phyloP scores from a whole-genome alignment of 441 rosid genomes.

The Croton laevigatus region DNA sequence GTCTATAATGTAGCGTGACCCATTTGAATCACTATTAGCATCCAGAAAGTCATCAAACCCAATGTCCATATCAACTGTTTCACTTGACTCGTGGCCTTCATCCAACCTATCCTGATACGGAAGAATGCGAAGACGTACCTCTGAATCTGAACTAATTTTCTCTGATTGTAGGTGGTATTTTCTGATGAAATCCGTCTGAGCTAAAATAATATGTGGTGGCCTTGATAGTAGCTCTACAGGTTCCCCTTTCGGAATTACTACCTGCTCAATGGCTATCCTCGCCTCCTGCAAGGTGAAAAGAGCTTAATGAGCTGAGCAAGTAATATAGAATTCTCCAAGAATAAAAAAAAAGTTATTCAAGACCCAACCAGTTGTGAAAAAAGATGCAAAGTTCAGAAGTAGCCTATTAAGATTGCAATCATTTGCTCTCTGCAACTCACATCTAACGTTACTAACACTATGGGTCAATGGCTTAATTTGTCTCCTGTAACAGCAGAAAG shows the following conservation, averaged over 20 bases:
- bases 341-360: neutral
- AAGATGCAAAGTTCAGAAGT: neutral
- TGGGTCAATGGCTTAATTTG: neutral
- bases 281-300: constrained; percentile 58
- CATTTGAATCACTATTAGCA: constrained; percentile 37
- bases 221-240: constrained; percentile 67
- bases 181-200: constrained; percentile 57
- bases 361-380: neutral
- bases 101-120: constrained; percentile 38
- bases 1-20: constrained; percentile 35
- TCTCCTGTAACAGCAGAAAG: neutral
- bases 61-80: constrained; percentile 29
- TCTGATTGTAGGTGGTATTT: constrained; percentile 62
- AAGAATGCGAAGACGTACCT: constrained; percentile 47
- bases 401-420: neutral
- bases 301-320: constrained; percentile 1
- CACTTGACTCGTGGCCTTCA: constrained; percentile 23
- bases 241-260: constrained; percentile 68
- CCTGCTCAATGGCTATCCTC: constrained; percentile 68
- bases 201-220: constrained; percentile 47
- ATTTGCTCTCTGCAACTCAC: neutral
- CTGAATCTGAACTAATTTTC: constrained; percentile 49
- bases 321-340: neutral
- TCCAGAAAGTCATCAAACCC: constrained; percentile 35
- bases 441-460: neutral